Conservation (phyloP, 2,329 filamentous ascomycete species). For the Salinomyces thailandicus region DNA sequence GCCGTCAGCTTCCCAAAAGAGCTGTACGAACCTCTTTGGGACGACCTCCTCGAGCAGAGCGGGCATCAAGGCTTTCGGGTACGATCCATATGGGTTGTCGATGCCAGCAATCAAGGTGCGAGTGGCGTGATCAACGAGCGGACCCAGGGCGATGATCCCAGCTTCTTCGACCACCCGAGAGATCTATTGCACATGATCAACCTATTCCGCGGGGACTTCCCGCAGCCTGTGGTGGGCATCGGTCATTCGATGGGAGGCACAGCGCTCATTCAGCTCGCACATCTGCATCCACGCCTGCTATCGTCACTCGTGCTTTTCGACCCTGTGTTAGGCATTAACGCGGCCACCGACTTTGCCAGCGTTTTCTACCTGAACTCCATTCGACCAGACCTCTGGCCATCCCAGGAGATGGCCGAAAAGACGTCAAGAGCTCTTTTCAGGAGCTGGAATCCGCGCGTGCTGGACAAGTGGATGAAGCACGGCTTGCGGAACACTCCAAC, state of each 20-base stretch:
- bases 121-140: conserved; percentile 64
- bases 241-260: conserved; percentile 77
- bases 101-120: conserved; percentile 70
- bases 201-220: conserved; percentile 65
- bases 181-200: conserved; percentile 84
- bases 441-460: conserved; percentile 68
- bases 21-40: conserved; percentile 19
- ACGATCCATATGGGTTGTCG: conserved; percentile 70
- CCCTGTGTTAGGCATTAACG: conserved; percentile 52
- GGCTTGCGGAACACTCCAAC: conserved; percentile 62
- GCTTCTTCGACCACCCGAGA: conserved; percentile 73
- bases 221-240: conserved; percentile 68
- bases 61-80: conserved; percentile 1
- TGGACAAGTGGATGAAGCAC: conserved; percentile 57
- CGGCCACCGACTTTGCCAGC: neutral
- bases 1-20: conserved; percentile 18
- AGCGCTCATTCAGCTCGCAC: conserved; percentile 47
- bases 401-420: conserved; percentile 49
- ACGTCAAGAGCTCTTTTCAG: conserved; percentile 20
- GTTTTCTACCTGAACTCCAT: conserved; percentile 28
- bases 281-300: conserved; percentile 68
- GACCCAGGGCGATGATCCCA: conserved; percentile 29
- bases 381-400: conserved; percentile 71
- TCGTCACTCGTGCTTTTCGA: conserved; percentile 66
- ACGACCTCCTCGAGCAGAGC: conserved; percentile 10